Evolutionary conservation across 2,329 filamentous ascomycete genomes (phyloP).

Genomic region (Aphanocladium album): DNA sequence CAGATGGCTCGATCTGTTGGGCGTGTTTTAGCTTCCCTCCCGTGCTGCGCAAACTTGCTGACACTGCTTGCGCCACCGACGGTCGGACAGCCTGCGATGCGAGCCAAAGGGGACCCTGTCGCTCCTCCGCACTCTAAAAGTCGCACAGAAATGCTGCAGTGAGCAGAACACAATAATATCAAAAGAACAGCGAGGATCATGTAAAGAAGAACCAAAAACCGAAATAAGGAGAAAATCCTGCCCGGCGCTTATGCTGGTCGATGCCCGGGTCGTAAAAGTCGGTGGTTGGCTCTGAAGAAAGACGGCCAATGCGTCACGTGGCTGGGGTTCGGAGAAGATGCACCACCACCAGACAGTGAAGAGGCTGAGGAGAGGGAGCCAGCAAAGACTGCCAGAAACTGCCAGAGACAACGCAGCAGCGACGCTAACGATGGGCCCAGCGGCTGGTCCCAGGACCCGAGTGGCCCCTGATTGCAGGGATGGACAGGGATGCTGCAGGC

Average conservation of each 20-base stretch:
- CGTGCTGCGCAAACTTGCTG: conserved; percentile 4
- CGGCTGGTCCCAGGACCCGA: neutral
- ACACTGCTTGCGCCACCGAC: neutral
- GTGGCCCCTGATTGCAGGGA: neutral
- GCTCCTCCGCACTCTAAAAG: neutral
- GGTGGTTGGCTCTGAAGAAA: conserved; percentile 10
- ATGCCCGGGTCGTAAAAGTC: conserved; percentile 1
- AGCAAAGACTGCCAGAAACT: neutral
- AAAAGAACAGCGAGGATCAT: neutral
- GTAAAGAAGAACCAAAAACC: neutral
- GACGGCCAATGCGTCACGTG: conserved; percentile 10
- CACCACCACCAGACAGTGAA: neutral
- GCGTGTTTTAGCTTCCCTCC: neutral
- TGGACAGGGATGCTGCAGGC: neutral
- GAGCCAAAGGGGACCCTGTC: neutral
- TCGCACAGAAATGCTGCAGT: neutral
- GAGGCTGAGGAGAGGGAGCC: no score
- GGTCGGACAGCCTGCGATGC: neutral
- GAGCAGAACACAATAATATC: neutral
- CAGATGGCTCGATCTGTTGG: neutral
- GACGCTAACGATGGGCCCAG: neutral
- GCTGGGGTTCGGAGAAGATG: conserved; percentile 3
- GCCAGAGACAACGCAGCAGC: neutral
- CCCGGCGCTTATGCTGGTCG: conserved; percentile 4
- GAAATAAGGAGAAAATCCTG: neutral